Percentiles rank a stretch among this genome's conserved stretches.
phyloP scores from a whole-genome alignment of 805 yeast species.

The Barnettozyma pratensis region DNA sequence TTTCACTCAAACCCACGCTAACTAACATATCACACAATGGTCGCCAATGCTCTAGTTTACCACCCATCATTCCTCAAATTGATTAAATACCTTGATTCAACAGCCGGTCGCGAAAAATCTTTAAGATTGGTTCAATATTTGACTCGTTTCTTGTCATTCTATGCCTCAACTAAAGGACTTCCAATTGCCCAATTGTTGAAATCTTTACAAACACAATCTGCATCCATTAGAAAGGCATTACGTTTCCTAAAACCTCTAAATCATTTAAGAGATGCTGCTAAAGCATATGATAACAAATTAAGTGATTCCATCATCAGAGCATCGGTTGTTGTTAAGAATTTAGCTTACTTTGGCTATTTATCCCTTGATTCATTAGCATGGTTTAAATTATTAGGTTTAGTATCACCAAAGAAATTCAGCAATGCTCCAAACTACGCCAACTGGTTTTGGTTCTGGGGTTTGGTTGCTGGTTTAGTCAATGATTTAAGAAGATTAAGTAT shows the following conservation, averaged over 20 bases:
- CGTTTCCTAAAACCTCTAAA: constrained; percentile 78
- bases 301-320: constrained; percentile 51
- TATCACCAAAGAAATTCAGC: constrained; percentile 41
- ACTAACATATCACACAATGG: constrained; percentile 38
- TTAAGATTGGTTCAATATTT: constrained; percentile 77
- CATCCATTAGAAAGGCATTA: constrained; percentile 74
- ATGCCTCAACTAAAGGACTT: constrained; percentile 52
- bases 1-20: background rate
- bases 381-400: constrained; percentile 48
- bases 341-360: constrained; percentile 60
- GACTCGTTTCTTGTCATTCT: constrained; percentile 65
- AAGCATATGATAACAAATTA: constrained; percentile 65
- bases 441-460: constrained; percentile 73
- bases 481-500: constrained; percentile 41
- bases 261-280: constrained; percentile 64
- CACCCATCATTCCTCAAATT: constrained; percentile 68
- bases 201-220: constrained; percentile 55
- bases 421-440: constrained; percentile 53
- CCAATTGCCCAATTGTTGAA: constrained; percentile 45
- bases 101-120: constrained; percentile 77
- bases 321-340: constrained; percentile 49
- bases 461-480: constrained; percentile 56
- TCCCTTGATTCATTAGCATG: constrained; percentile 59
- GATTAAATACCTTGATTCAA: constrained; percentile 57
- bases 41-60: constrained; percentile 60